Evolutionary conservation across 352 stramenopile genomes (phyloP).

Genomic region (Albugo laibachii): DNA sequence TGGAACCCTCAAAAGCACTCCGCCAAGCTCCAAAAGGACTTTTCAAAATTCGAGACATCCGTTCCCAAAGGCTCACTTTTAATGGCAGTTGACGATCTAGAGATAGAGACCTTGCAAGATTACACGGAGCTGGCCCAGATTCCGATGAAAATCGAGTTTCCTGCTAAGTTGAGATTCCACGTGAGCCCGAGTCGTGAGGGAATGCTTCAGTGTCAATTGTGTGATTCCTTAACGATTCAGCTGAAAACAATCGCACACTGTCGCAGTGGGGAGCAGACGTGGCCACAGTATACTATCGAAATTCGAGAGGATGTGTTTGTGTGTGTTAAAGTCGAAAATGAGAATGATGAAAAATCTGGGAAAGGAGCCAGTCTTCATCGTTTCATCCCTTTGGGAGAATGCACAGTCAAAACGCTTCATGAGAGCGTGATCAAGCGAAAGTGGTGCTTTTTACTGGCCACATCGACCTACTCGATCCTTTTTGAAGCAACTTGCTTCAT

Average conservation of each 20-base stretch:
- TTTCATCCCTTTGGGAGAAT: constrained; percentile 21
- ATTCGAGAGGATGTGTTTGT: constrained; percentile 39
- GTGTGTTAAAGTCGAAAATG: constrained; percentile 13
- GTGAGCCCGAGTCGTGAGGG: constrained; percentile 22
- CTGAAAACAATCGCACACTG: constrained; percentile 34
- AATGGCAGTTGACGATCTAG: constrained; percentile 35
- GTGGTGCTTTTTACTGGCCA: constrained; percentile 45
- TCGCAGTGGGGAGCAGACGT: constrained; percentile 17
- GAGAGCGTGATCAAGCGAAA: constrained; percentile 35
- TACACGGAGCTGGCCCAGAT: constrained; percentile 22
- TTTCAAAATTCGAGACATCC: constrained; percentile 10
- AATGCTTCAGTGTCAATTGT: constrained; percentile 27
- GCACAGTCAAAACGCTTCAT: constrained; percentile 37
- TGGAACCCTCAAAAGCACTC: constrained; percentile 23
- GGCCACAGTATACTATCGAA: constrained; percentile 44
- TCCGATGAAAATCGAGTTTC: constrained; percentile 11
- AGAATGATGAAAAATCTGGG: constrained; percentile 3
- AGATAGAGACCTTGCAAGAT: constrained; percentile 28
- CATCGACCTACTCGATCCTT: constrained; percentile 34
- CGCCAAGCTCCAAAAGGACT: constrained; percentile 23
- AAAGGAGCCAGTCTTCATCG: constrained; percentile 9
- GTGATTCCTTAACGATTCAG: constrained; percentile 27
- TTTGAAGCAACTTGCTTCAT: constrained; percentile 31
- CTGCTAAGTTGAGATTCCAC: constrained; percentile 26
- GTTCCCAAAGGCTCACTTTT: constrained; percentile 32